Conservation (phyloP, 768 basidiomycete genomes). For the Macrolepiota dolichaula region DNA sequence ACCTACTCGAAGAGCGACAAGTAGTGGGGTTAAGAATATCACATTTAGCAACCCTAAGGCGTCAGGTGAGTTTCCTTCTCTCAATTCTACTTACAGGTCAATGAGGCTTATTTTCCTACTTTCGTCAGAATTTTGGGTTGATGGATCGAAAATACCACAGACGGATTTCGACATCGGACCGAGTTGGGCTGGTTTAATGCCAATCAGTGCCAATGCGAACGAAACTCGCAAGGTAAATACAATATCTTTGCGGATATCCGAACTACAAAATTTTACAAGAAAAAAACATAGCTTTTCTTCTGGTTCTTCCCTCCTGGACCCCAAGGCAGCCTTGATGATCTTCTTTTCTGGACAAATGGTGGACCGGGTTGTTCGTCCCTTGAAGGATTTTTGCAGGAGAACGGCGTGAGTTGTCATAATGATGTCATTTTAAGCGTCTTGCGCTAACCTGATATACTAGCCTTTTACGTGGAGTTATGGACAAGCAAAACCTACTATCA, state of each 20-base stretch:
- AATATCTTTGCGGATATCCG: not conserved
- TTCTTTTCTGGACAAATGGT: conserved; percentile 84
- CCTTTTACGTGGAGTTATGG: conserved; percentile 67
- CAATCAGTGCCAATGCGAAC: conserved; percentile 55
- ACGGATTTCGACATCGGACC: conserved; percentile 74
- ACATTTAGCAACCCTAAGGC: conserved; percentile 69
- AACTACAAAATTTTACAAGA: not conserved
- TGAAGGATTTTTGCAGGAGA: conserved; percentile 70
- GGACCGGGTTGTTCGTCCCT: conserved; percentile 78
- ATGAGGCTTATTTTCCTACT: not conserved
- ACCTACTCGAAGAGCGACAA: conserved; percentile 16
- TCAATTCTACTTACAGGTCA: not conserved
- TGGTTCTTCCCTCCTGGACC: conserved; percentile 84
- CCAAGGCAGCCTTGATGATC: conserved; percentile 64
- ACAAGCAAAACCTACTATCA: conserved; percentile 58
- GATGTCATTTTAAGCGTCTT: not conserved
- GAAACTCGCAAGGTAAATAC: conserved; percentile 63
- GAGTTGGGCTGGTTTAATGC: conserved; percentile 72
- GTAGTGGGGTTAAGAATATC: conserved; percentile 49
- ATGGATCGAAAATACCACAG: conserved; percentile 61
- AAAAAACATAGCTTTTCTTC: conserved; percentile 61
- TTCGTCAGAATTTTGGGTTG: conserved; percentile 61
- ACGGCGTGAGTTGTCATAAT: conserved; percentile 47
- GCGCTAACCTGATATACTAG: conserved; percentile 27
- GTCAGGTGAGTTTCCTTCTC: conserved; percentile 39